Evolutionary conservation across 2,329 filamentous ascomycete genomes (phyloP).

Genomic region (Ophiosphaerella narmari): DNA sequence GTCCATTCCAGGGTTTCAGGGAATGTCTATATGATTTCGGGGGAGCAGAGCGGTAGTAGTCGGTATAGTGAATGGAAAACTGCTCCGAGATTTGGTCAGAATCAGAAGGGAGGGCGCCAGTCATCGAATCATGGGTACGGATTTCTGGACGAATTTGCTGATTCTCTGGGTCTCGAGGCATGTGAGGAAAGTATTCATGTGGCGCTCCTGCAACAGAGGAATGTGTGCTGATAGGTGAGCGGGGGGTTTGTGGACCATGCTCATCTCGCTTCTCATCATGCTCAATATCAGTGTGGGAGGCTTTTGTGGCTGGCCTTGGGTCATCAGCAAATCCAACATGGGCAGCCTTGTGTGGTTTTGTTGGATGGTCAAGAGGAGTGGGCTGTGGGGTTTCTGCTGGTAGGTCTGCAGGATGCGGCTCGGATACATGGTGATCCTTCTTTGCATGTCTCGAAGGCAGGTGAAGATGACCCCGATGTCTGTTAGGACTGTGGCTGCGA

Average conservation of each 20-base stretch:
- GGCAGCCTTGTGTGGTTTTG: constrained; percentile 14
- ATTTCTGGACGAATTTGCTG: constrained; percentile 17
- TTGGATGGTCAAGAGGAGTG: constrained; percentile 6
- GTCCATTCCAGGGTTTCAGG: constrained; percentile 76
- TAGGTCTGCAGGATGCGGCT: background rate
- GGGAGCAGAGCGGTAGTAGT: constrained; percentile 68
- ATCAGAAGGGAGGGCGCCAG: constrained; percentile 7
- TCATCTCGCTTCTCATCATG: constrained; percentile 24
- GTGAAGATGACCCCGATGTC: constrained; percentile 32
- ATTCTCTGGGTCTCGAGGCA: constrained; percentile 24
- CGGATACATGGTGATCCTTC: constrained; percentile 3
- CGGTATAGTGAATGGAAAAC: constrained; percentile 64
- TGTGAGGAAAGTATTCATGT: constrained; percentile 19
- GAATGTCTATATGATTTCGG: constrained; percentile 74
- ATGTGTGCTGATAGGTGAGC: constrained; percentile 21
- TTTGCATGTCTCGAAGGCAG: constrained; percentile 27
- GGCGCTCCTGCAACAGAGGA: constrained; percentile 11
- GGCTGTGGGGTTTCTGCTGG: background rate
- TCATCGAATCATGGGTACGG: constrained; percentile 9
- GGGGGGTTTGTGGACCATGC: constrained; percentile 11
- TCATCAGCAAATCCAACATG: constrained; percentile 61
- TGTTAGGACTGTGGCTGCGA: constrained; percentile 32
- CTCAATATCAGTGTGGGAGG: constrained; percentile 57
- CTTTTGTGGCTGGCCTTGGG: constrained; percentile 9
- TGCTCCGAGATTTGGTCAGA: constrained; percentile 31